These are phyloP conservation scores for Coriaria nepalensis DNA, from an alignment of 306 rosid species.

Conservation along the genomic window DNA sequence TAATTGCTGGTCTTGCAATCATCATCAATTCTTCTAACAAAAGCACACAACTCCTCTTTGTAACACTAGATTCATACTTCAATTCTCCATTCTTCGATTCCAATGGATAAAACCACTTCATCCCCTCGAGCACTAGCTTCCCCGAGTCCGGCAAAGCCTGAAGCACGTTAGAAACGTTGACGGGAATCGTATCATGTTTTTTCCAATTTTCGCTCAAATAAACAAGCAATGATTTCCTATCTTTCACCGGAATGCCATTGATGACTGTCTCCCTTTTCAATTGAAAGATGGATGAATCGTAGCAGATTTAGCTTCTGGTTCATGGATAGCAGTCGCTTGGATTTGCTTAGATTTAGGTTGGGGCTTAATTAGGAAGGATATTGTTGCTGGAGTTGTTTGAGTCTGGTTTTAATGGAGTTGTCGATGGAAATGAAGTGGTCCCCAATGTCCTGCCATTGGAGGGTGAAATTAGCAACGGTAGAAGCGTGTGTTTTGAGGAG, in stretches of 20 bases:
- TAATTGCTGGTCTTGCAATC: constrained; percentile 11
- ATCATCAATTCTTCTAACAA: constrained; percentile 29
- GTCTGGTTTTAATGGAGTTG: constrained; percentile 13
- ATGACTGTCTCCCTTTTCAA: not conserved
- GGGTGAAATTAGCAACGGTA: constrained; percentile 28
- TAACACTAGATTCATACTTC: constrained; percentile 5
- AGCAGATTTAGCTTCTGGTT: not conserved
- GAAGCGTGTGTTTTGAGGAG: constrained; percentile 30
- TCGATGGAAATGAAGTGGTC: constrained; percentile 23
- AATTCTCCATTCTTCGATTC: not conserved
- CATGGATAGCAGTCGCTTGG: not conserved
- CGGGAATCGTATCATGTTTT: constrained; percentile 16
- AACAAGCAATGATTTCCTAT: constrained; percentile 16
- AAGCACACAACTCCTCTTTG: constrained; percentile 22
- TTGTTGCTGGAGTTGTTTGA: constrained; percentile 3
- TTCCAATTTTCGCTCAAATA: constrained; percentile 13
- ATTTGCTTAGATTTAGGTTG: not conserved
- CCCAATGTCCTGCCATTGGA: constrained; percentile 33
- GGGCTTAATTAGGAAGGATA: not conserved
- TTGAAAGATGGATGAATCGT: not conserved
- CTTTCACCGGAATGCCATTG: constrained; percentile 13
- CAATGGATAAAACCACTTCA: constrained; percentile 17
- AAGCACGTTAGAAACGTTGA: constrained; percentile 5
- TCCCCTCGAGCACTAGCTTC: constrained; percentile 25
- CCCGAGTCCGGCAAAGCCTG: constrained; percentile 12